Base-by-base conservation (phyloP, 352 stramenopile species). In the Phytopythium helicoides region DNA sequence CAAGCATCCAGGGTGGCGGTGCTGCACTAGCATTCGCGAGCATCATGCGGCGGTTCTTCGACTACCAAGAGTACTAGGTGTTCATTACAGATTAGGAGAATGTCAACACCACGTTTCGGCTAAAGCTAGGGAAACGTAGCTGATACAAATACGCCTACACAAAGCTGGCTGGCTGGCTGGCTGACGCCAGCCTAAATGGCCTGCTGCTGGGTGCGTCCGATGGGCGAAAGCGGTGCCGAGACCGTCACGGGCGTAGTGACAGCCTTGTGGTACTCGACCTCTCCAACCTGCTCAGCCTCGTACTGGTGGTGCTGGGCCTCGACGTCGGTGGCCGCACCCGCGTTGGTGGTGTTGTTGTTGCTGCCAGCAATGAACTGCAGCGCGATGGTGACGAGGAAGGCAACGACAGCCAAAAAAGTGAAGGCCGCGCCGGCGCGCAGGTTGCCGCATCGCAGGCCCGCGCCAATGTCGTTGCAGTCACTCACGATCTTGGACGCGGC, bases 321-420 rank as follows among this genome's bases (percentile, higher is more conserved):
- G 7, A 47, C 18, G n/a, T 47, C 49, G 25, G 18, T n/a, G 2
- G 38, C 21, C 6, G n/a, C n/a, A n/a, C n/a, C n/a, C n/a, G 15
- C 23, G 36, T 16, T 25, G 42, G 12, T n/a, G 23, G 23, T 12
- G 42, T 0, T 18, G 16, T 28, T 19, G 25, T 60, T 49, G 49
- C 10, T 38, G 28, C 8, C 60, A 44, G 14, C 44, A 1, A 72
- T 28, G 64, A 76, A 74, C 56, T 72, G 78, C 52, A 81, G 45
- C 25, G 62, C 62, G 22, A 83, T 34, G 15, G 58, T 62, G 47
- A 66, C 44, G 36, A 73, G 31, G 41, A 78, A 58, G 47, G 71
- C 36, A 9, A 40, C 64, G 38, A 73, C 66, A 0, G 64, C 64
- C 26, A 87, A 14, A 54, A 82, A 79, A 25, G 66, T 57, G 52